Evolutionary conservation across 73 alveolate genomes (phyloP), one percentile per base, ranked within the genome.

Genomic region (Uronychia binucleata): DNA sequence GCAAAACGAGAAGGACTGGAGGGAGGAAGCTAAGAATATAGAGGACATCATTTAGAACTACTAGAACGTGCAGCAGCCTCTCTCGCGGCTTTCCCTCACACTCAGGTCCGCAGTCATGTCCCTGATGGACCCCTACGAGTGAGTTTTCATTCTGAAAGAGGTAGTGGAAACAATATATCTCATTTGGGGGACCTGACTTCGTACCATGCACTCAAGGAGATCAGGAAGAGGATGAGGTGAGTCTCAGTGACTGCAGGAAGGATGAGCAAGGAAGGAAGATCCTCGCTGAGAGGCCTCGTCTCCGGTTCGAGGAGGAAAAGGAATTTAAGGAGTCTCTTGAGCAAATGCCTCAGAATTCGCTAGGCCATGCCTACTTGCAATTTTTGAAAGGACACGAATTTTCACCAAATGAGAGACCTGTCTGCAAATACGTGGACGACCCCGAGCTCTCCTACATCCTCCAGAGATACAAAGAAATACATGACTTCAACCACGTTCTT

Each of bases 401-500:
- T 35, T 28, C 30, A 1, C 86, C 94, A 59, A 90, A 86, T 31
- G 93, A 90, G 35, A 78, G 97, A 33, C 97, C 97, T 33, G 46
- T 82, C 25, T 83, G 80, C 11, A 90, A 86, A 46, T 88, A 90
- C 59, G 86, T 93, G 5, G 93, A 79, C 0, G 97, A 93, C 84
- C 77, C 80, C 33, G 95, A 93, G 79, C 79, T 86, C 1, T 93
- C 97, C 32, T 93, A 90, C 75, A 81, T 93, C 27, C 85, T 90
- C 33, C 88, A 93, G 85, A 90, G 97, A 78, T 93, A 93, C 58
- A 90, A 92, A 86, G 97, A 93, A 83, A 88, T 85, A 25, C 97
- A 93, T 74, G 97, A 93, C 81, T 79, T 89, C 28, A 14, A 77
- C 32, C 97, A 93, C 81, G 92, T 86, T 1, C 74, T 93, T 26